Evolutionary conservation across 306 rosid species (phyloP).

Genomic region (Oemleria cerasiformis): DNA sequence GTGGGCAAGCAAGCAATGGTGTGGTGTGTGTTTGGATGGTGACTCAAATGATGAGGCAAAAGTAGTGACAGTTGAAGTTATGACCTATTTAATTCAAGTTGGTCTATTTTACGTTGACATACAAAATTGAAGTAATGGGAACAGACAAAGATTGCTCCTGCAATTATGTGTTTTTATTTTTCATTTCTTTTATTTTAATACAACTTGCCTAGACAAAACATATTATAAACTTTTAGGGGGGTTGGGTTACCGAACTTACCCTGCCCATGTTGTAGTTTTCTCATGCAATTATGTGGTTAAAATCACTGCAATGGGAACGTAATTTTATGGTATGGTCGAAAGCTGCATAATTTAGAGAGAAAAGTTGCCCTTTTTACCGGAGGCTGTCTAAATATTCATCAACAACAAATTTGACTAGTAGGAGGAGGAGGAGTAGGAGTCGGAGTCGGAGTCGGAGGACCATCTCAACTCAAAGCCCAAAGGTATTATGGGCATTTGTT

Average conservation of each 20-base stretch:
- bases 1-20: not conserved
- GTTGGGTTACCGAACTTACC: too few relatives aligned
- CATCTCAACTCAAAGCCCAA: too few relatives aligned
- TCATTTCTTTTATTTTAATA: not conserved
- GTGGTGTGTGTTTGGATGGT: slow-evolving; percentile 12
- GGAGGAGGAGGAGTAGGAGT: too few relatives aligned
- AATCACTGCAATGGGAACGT: too few relatives aligned
- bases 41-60: slow-evolving; percentile 2
- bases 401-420: not conserved
- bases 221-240: not conserved
- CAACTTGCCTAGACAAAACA: not conserved
- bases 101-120: not conserved
- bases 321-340: not conserved
- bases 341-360: not conserved
- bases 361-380: slow-evolving; percentile 4
- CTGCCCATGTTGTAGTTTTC: too few relatives aligned
- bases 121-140: not conserved
- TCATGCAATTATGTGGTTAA: too few relatives aligned
- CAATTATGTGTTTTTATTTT: not conserved
- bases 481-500: slow-evolving; percentile 1
- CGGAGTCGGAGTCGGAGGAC: too few relatives aligned
- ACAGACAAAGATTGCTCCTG: slow-evolving; percentile 20
- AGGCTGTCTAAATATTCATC: slow-evolving; percentile 13
- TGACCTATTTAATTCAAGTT: slow-evolving; percentile 11
- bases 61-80: slow-evolving; percentile 4